These are phyloP conservation scores for Penicillium lividum DNA, from an alignment of 495 filamentous ascomycete species.

Conservation along the genomic window DNA sequence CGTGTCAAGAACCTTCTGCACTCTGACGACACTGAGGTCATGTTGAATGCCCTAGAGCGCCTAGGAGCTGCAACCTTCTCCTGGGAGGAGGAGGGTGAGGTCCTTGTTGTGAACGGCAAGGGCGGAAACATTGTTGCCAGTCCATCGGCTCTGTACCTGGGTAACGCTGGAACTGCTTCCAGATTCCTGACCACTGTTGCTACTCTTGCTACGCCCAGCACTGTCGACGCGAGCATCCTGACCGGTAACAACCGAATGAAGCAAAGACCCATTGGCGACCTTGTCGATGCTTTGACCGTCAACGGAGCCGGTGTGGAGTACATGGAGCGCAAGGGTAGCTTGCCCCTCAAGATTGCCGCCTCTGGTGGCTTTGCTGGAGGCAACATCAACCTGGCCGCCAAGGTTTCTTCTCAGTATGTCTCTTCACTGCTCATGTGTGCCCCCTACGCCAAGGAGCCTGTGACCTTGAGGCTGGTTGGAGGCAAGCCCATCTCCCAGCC, in stretches of 20 bases:
- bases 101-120: slow-evolving; percentile 86
- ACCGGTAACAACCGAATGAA: slow-evolving; percentile 98
- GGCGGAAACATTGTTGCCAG: slow-evolving; percentile 82
- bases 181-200: slow-evolving; percentile 94
- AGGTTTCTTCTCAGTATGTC: slow-evolving; percentile 95
- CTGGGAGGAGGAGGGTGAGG: slow-evolving; percentile 91
- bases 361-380: slow-evolving; percentile 88
- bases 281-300: slow-evolving; percentile 85
- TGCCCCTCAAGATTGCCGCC: slow-evolving; percentile 82
- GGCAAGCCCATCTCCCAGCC: slow-evolving; percentile 95
- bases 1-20: slow-evolving; percentile 89
- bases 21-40: slow-evolving; percentile 96
- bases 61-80: slow-evolving; percentile 88
- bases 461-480: slow-evolving; percentile 85
- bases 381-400: slow-evolving; percentile 87
- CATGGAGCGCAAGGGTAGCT: slow-evolving; percentile 70
- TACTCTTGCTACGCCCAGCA: slow-evolving; percentile 70
- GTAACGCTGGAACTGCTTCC: slow-evolving; percentile 95
- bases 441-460: slow-evolving; percentile 90
- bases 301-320: slow-evolving; percentile 87
- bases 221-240: slow-evolving; percentile 68
- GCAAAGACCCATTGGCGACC: slow-evolving; percentile 84
- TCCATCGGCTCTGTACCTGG: slow-evolving; percentile 78
- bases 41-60: slow-evolving; percentile 83
- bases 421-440: slow-evolving; percentile 96